Evolutionary conservation across 73 alveolate genomes (phyloP).

Genomic region (Paramecium caudatum): DNA sequence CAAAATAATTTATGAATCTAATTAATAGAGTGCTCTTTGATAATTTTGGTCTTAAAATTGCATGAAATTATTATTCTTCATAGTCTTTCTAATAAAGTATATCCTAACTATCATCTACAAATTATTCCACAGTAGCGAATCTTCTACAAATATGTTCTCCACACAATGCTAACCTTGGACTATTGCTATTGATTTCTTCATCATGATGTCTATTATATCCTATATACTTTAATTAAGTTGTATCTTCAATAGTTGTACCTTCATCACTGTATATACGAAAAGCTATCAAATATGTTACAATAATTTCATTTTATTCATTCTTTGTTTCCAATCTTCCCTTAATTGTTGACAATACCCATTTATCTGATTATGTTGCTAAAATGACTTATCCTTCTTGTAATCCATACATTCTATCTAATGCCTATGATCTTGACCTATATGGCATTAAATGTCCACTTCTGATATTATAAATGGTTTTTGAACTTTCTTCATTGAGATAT

Average conservation of each 20-base stretch:
- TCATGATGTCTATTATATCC: slow-evolving; percentile 54
- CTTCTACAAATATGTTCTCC: background rate
- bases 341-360: slow-evolving; percentile 52
- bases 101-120: slow-evolving; percentile 54
- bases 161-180: slow-evolving; percentile 42
- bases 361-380: slow-evolving; percentile 58
- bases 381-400: slow-evolving; percentile 3
- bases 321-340: background rate
- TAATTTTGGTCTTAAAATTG: slow-evolving; percentile 48
- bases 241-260: slow-evolving; percentile 24
- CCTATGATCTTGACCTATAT: slow-evolving; percentile 9
- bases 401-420: background rate
- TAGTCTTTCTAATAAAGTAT: slow-evolving; percentile 4
- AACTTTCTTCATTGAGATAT: background rate
- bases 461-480: background rate
- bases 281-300: background rate
- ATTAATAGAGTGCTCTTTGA: slow-evolving; percentile 7
- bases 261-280: slow-evolving; percentile 14
- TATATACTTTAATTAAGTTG: background rate
- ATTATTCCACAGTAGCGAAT: background rate
- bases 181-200: background rate
- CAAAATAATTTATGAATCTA: slow-evolving; percentile 55
- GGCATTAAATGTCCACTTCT: slow-evolving; percentile 54
- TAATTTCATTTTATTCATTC: background rate
- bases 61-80: background rate